Conservation (phyloP, 768 basidiomycete genomes). For the Termitomyces bulborhizus region DNA sequence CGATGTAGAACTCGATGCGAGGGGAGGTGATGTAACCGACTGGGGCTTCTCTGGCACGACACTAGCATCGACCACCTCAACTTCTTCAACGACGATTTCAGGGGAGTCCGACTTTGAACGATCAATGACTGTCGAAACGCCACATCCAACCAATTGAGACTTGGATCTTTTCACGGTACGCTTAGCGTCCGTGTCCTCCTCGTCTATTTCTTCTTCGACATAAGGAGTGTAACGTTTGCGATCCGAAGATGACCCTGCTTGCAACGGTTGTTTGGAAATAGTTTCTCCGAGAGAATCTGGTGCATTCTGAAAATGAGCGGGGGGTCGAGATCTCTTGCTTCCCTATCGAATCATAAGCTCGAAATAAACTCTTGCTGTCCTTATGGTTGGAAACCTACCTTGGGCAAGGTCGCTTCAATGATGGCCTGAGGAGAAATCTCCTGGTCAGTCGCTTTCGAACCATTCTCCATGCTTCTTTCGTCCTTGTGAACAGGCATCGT, state of each 20-base stretch:
- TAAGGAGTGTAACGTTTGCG: slow-evolving; percentile 14
- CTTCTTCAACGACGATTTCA: slow-evolving; percentile 27
- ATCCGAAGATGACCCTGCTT: slow-evolving; percentile 6
- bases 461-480: slow-evolving; percentile 21
- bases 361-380: neutral
- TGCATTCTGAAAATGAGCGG: slow-evolving; percentile 43
- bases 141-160: slow-evolving; percentile 23
- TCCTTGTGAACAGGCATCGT: slow-evolving; percentile 21
- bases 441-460: slow-evolving; percentile 15
- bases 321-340: slow-evolving; percentile 72
- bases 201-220: slow-evolving; percentile 29
- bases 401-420: slow-evolving; percentile 74
- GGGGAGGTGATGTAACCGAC: slow-evolving; percentile 1
- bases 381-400: slow-evolving; percentile 31
- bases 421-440: slow-evolving; percentile 56
- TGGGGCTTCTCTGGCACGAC: slow-evolving; percentile 11
- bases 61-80: slow-evolving; percentile 23
- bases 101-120: slow-evolving; percentile 7
- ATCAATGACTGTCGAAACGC: slow-evolving; percentile 1
- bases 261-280: slow-evolving; percentile 1
- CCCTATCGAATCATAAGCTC: slow-evolving; percentile 38
- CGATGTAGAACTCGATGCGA: slow-evolving; percentile 7
- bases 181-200: slow-evolving; percentile 32
- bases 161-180: slow-evolving; percentile 46
- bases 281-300: slow-evolving; percentile 8